Evolutionary conservation across 495 filamentous ascomycete genomes (phyloP).

Genomic region (Saxispiralis lemnorum): DNA sequence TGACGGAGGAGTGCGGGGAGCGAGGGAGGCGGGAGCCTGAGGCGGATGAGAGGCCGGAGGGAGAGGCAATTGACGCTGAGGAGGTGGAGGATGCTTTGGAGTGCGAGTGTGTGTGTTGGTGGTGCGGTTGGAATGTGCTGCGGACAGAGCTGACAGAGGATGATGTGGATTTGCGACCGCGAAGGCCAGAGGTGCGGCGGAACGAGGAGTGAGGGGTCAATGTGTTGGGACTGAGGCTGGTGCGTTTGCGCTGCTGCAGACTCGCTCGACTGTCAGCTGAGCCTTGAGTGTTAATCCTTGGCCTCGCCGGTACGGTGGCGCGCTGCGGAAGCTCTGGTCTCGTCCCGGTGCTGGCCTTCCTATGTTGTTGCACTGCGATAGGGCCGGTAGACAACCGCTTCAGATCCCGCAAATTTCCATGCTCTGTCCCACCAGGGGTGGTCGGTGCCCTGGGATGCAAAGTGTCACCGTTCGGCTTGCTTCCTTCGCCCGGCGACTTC

Average conservation of each 20-base stretch:
- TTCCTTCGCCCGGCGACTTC: conserved; percentile 41
- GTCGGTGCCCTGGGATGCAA: too few species aligned
- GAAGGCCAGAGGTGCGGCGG: conserved; percentile 56
- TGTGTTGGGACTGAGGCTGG: conserved; percentile 77
- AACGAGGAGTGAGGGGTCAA: conserved; percentile 75
- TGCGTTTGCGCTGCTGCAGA: conserved; percentile 38
- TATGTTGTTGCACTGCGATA: conserved; percentile 5
- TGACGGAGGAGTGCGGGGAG: conserved; percentile 76
- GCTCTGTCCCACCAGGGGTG: too few species aligned
- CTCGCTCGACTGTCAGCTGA: conserved; percentile 20
- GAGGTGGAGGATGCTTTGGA: conserved; percentile 90
- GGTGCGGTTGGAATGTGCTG: conserved; percentile 42
- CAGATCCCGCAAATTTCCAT: conserved; percentile 2
- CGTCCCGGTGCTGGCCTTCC: conserved; percentile 8
- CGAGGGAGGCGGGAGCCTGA: conserved; percentile 23
- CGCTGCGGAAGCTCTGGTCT: conserved; percentile 19
- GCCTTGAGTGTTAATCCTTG: conserved; percentile 18
- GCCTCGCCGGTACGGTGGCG: conserved; percentile 17
- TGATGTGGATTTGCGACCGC: conserved; percentile 88
- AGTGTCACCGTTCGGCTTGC: conserved; percentile 4
- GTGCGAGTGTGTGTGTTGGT: conserved; percentile 83
- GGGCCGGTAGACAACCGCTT: conserved; percentile 14
- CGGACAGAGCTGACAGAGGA: conserved; percentile 87
- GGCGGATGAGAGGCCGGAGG: conserved; percentile 34
- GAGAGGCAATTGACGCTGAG: conserved; percentile 46